phyloP scores from a whole-genome alignment of 768 basidiomycete genomes.

The Dacryopinax primogenitus region DNA sequence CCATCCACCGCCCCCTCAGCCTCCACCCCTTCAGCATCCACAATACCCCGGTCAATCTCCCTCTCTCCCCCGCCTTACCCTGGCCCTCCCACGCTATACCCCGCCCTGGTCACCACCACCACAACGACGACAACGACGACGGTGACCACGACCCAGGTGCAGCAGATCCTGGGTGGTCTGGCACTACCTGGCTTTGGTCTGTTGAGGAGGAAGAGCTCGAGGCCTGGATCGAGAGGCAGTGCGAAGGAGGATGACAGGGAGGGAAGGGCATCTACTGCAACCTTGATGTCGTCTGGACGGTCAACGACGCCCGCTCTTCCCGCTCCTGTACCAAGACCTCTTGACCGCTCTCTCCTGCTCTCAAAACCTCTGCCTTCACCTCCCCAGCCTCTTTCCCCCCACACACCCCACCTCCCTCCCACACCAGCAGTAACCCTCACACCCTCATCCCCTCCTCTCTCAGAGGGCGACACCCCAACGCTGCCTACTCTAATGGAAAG shows the following conservation, averaged over 20 bases:
- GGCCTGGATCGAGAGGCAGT: not conserved
- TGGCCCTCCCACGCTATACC: not conserved
- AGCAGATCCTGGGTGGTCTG: not conserved
- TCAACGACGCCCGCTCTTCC: not conserved
- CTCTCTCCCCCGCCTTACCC: not conserved
- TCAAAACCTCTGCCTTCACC: not conserved
- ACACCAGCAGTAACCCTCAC: constrained; percentile 4
- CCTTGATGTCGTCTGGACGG: not conserved
- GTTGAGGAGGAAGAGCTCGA: not conserved
- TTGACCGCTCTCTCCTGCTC: not conserved
- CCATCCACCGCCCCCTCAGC: not conserved
- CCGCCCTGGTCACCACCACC: not conserved
- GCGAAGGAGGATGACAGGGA: not conserved
- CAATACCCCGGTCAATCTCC: not conserved
- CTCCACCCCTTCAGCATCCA: not conserved
- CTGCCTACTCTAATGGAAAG: not conserved
- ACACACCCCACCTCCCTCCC: not conserved
- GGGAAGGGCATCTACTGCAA: too few relatives aligned
- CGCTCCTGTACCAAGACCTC: not conserved
- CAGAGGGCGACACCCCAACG: not conserved
- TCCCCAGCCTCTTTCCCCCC: not conserved
- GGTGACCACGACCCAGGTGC: not conserved
- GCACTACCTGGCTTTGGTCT: not conserved
- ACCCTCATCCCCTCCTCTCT: not conserved
- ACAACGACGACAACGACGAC: constrained; percentile 3